phyloP scores from a whole-genome alignment of 345 rosid species.

The Acer campestre region DNA sequence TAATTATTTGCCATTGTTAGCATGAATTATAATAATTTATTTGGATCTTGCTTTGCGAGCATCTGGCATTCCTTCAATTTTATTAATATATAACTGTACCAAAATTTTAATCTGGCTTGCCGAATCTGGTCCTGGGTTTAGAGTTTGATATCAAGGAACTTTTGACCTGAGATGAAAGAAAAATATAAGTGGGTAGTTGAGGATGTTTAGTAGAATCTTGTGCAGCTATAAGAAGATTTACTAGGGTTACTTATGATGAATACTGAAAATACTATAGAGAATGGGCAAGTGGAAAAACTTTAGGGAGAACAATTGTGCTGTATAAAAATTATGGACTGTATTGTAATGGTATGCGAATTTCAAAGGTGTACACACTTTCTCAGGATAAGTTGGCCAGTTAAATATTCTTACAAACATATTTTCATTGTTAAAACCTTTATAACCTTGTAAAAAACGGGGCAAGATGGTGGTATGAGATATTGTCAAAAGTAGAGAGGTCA shows the following conservation, averaged over 20 bases:
- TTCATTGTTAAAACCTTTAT: background rate
- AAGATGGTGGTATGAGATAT: background rate
- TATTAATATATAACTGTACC: background rate
- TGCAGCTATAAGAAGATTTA: background rate
- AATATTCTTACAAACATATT: background rate
- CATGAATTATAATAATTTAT: background rate
- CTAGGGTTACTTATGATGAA: background rate
- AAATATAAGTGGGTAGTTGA: background rate
- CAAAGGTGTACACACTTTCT: background rate
- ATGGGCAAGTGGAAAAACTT: background rate
- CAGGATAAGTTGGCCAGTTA: background rate
- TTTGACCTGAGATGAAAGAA: background rate
- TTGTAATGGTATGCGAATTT: background rate
- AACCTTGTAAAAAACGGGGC: background rate
- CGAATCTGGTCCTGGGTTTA: background rate
- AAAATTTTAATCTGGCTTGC: background rate
- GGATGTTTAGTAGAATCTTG: background rate
- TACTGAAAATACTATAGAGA: background rate
- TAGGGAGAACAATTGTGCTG: background rate
- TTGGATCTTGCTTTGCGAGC: background rate
- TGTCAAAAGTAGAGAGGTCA: background rate
- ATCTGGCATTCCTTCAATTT: background rate
- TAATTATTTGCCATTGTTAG: background rate
- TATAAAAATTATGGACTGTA: background rate
- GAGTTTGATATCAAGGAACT: background rate